Base-by-base conservation (phyloP, 306 rosid genomes). In the Hippophae gyantsensis region DNA sequence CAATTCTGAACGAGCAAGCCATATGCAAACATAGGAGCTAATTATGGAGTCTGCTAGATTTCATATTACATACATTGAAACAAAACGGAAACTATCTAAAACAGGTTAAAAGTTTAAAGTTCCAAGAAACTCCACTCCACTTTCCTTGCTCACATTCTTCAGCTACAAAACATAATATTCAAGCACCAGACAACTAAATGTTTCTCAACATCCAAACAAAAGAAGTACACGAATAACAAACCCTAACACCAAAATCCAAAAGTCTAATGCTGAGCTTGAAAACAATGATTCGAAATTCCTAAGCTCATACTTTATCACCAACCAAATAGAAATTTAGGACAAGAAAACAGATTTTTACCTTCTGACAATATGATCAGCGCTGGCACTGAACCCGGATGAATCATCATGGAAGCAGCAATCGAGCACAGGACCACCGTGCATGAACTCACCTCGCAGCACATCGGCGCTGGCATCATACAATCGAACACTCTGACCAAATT, bases 341-440 rank as follows among this genome's bases (percentile, higher is more conserved):
- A 25, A 43, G 13, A 38, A 18, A 38, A 41, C 51, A 43, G 6
- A 13, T 44, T 63, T 71, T 69, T 6, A 89, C 94, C 96, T 61
- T 44, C 96, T 70, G 12, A 92, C 96, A 4, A 95, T 84, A 58
- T 92, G 76, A 61, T 92, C 99, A 14, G 84, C 84, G 43, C 89
- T 38, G 13, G 62, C 99, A 50, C 86, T 92, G 72, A 92, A 92
- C 11, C 97, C 97, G 0, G 99, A 93, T 10, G 95, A 81, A 62
- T 88, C 97, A 6, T 88, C 97, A 49, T 93, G 97, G 85, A 93
- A 93, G 80, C 95, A 93, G 61, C 99, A 93, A 42, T 93, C 94
- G 54, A 93, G 95, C 6, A 93, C 90, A 6, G 97, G 82, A 9
- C 88, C 92, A 5, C 76, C 78, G 56, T 93, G 99, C 57, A 77